These are phyloP conservation scores for Lachnellula occidentalis DNA, from an alignment of 2,329 filamentous ascomycete genomes.

Conservation along the genomic window DNA sequence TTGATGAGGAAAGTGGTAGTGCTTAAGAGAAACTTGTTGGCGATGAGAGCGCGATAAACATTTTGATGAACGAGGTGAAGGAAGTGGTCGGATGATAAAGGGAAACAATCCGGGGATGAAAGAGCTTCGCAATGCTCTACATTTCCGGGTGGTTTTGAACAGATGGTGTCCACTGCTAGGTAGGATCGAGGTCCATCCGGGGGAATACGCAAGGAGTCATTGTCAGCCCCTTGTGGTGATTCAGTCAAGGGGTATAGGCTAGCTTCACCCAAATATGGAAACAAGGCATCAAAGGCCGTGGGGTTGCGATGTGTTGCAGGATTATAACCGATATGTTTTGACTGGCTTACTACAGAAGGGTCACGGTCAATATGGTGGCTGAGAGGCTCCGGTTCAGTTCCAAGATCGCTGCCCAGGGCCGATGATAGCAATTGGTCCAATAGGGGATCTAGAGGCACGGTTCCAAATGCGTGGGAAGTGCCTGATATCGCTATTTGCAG, in stretches of 20 bases:
- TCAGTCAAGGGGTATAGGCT: neutral
- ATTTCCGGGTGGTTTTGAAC: neutral
- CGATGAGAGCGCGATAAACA: slow-evolving; percentile 16
- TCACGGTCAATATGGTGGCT: neutral
- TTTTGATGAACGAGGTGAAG: slow-evolving; percentile 23
- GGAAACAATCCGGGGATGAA: slow-evolving; percentile 1
- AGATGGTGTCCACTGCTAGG: neutral
- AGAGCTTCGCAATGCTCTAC: neutral
- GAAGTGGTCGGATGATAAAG: slow-evolving; percentile 20
- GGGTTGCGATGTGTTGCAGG: neutral
- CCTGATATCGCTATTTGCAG: neutral
- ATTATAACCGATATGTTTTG: neutral
- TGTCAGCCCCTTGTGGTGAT: neutral
- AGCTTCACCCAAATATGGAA: neutral
- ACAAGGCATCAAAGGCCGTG: neutral
- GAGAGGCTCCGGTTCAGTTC: neutral
- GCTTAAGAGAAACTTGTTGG: slow-evolving; percentile 16
- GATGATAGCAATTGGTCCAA: neutral
- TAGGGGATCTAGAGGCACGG: neutral
- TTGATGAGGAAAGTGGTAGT: slow-evolving; percentile 1
- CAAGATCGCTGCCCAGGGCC: neutral
- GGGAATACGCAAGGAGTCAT: too few relatives aligned
- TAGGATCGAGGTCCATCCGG: too few relatives aligned
- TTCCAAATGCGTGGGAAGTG: neutral
- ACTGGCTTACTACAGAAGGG: neutral